A percentile compares a stretch with the other conserved stretches of the same genome.
phyloP scores from a whole-genome alignment of 140 eudicot species.

The Senecio squalidus region DNA sequence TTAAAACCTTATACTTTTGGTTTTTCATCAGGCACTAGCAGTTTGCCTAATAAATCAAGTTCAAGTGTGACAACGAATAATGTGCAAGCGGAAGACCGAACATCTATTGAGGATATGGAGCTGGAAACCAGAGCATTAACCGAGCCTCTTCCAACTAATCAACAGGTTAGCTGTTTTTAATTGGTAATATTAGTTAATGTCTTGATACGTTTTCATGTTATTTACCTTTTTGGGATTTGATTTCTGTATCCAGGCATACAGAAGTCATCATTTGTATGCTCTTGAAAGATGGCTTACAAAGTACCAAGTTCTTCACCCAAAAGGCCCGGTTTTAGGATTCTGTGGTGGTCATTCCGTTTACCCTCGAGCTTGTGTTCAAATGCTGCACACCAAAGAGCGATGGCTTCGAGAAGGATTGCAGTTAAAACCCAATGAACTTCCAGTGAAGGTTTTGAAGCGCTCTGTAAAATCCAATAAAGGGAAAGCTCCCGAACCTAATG shows the following conservation, averaged over 20 bases:
- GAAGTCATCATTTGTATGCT: conserved; percentile 69
- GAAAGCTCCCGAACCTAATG: conserved; percentile 42
- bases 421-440: conserved; percentile 61
- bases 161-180: conserved; percentile 46
- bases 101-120: conserved; percentile 84
- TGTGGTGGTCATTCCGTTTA: conserved; percentile 88
- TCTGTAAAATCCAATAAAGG: conserved; percentile 45
- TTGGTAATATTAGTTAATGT: neutral
- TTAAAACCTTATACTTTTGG: neutral
- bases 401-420: conserved; percentile 91
- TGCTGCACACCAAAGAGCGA: conserved; percentile 77
- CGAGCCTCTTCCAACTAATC: conserved; percentile 98
- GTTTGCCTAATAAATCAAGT: conserved; percentile 1
- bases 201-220: neutral
- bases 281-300: conserved; percentile 94
- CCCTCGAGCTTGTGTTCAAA: conserved; percentile 87
- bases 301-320: conserved; percentile 80
- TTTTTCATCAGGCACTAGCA: conserved; percentile 16
- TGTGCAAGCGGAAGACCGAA: conserved; percentile 26
- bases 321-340: conserved; percentile 80
- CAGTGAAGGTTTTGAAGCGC: conserved; percentile 74
- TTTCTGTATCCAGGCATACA: conserved; percentile 57
- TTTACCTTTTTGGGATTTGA: neutral
- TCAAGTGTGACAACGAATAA: conserved; percentile 2
- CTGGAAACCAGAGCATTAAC: conserved; percentile 89